Conservation (phyloP, 371 early-diverging fungal genomes). For the Mortierella sp. region DNA sequence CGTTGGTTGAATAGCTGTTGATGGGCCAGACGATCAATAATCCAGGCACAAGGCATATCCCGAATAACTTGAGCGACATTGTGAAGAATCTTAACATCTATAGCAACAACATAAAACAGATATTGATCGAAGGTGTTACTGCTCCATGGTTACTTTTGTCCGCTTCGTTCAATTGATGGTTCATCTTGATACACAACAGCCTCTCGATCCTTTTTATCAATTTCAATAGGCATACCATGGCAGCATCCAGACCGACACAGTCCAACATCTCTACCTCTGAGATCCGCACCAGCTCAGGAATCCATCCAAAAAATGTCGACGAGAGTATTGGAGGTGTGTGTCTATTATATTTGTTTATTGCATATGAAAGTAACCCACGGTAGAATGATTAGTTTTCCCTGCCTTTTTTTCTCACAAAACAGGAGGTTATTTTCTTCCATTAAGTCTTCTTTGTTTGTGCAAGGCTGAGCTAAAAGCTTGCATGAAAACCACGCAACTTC, state of each 20-base stretch:
- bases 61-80: constrained; percentile 67
- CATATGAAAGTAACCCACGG: not conserved
- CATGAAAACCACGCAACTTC: no score
- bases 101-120: not conserved
- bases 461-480: no score
- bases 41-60: constrained; percentile 54
- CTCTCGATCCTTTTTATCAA: not conserved
- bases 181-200: not conserved
- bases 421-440: not conserved
- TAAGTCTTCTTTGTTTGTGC: no score
- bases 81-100: constrained; percentile 67
- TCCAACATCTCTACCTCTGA: constrained; percentile 62
- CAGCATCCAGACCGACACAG: constrained; percentile 73
- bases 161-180: not conserved
- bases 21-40: constrained; percentile 63
- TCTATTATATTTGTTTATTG: constrained; percentile 41
- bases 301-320: constrained; percentile 72
- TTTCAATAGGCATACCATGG: constrained; percentile 59
- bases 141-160: no score
- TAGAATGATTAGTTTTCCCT: not conserved
- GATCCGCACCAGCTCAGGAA: constrained; percentile 64
- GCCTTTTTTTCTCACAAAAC: not conserved
- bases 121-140: not conserved
- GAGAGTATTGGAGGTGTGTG: constrained; percentile 70
- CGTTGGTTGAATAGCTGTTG: constrained; percentile 55